Evolutionary conservation across 164 flowering plant species (phyloP), one percentile per base, ranked within the genome.

Genomic region (Chimonanthus salicifolius): DNA sequence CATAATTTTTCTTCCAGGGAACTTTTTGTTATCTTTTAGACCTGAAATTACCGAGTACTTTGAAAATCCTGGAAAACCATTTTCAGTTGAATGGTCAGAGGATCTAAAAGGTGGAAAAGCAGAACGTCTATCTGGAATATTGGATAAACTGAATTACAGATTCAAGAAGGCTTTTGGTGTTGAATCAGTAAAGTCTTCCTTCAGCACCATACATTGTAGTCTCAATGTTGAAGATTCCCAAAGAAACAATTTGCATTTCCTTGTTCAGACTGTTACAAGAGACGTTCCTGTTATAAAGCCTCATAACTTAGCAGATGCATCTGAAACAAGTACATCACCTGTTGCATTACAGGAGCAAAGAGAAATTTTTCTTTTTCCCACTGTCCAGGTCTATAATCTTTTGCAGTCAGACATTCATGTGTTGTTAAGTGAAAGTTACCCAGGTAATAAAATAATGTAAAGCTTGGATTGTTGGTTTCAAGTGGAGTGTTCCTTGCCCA

Each of bases 51-150:
- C 83, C 65, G 90, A 86, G 51, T 68, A 58, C 69, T 71, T 72
- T 46, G 74, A 71, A 60, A 74, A 75, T 67, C 63, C 75, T 49
- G 71, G 77, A 69, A 72, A 75, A 63, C 68, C 82, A 58, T 75
- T 79, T 73, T 82, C 91, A 64, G 80, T 83, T 64, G 92, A 83
- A 48, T 95, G 99, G 99, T 93, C 97, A 47, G 92, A 87, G 62
- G 88, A 91, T 68, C 83, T 95, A 74, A 85, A 82, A 83, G 98
- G 99, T 72, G 98, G 89, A 78, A 95, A 91, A 82, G 92, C 96
- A 69, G 87, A 90, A 75, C 86, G 78, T 72, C 84, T 93, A 11
- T 86, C 92, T 74, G 97, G 98, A 81, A 72, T 95, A 72, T 84
- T 93, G 80, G 96, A 91, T 72, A 90, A 87, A 81, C 78, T 95